These are phyloP conservation scores for Arthrobotrys megalospora DNA, from an alignment of 2,329 filamentous ascomycete genomes.

Conservation along the genomic window DNA sequence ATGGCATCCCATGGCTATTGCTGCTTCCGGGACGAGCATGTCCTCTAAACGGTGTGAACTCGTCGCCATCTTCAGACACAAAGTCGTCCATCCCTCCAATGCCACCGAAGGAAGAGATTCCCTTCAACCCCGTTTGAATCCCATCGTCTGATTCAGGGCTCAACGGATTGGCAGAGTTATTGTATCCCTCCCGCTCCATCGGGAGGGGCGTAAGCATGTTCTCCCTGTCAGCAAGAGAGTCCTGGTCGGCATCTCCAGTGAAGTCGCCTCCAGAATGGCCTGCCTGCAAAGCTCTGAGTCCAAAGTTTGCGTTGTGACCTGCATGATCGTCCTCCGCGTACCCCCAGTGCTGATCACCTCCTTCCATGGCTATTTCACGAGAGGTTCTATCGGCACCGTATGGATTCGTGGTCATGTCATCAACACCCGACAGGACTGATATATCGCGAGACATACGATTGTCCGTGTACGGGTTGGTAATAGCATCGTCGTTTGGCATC, in stretches of 20 bases:
- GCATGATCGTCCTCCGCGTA: conserved; percentile 51
- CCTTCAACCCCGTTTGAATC: conserved; percentile 48
- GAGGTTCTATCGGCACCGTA: conserved; percentile 70
- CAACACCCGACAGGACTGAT: conserved; percentile 68
- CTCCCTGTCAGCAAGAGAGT: conserved; percentile 47
- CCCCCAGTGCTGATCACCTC: conserved; percentile 57
- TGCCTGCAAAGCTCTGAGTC: conserved; percentile 48
- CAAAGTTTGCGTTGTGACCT: conserved; percentile 59
- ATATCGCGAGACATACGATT: conserved; percentile 55
- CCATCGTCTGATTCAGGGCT: conserved; percentile 48
- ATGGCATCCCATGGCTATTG: conserved; percentile 90
- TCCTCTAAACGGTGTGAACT: conserved; percentile 69
- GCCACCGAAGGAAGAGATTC: conserved; percentile 49
- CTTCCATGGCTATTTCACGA: conserved; percentile 57
- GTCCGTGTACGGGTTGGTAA: conserved; percentile 59
- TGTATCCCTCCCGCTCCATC: conserved; percentile 82
- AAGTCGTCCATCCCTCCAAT: conserved; percentile 72
- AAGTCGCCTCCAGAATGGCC: conserved; percentile 64
- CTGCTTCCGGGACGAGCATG: conserved; percentile 74
- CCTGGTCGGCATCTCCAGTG: conserved; percentile 47
- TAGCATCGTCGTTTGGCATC: conserved; percentile 64
- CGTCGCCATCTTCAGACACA: conserved; percentile 71
- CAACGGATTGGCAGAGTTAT: conserved; percentile 74
- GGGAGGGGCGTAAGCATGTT: conserved; percentile 54
- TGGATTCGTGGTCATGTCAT: conserved; percentile 85